Conservation (phyloP, 345 rosid species). For the Ceriops decandra region DNA sequence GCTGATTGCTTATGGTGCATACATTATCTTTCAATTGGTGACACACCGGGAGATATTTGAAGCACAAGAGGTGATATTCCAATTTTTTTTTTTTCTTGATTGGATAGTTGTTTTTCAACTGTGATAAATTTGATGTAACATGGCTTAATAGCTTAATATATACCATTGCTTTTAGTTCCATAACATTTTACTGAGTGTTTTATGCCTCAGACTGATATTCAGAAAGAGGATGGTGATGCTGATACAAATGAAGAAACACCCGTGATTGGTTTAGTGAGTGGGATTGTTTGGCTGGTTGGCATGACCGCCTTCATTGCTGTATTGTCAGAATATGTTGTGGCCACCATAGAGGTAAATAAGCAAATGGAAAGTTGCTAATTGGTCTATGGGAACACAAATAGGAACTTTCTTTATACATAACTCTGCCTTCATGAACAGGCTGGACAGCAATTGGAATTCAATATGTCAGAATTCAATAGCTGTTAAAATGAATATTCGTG, state of each 20-base stretch:
- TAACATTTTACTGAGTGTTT: background rate
- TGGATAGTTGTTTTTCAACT: background rate
- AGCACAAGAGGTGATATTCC: conserved; percentile 40
- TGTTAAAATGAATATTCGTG: no score
- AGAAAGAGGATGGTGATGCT: conserved; percentile 46
- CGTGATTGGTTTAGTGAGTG: conserved; percentile 83
- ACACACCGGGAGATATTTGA: conserved; percentile 71
- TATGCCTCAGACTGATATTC: background rate
- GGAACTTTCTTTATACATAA: no score
- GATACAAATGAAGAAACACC: conserved; percentile 50
- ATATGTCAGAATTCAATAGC: no score
- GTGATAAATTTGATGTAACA: background rate
- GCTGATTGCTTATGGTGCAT: conserved; percentile 70
- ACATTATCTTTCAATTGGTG: conserved; percentile 67
- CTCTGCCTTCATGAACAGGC: no score
- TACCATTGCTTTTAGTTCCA: background rate
- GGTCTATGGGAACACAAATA: no score
- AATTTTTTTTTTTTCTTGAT: background rate
- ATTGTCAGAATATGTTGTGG: conserved; percentile 74
- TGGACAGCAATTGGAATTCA: no score
- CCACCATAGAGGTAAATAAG: conserved; percentile 66
- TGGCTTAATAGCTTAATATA: background rate
- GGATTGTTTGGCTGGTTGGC: conserved; percentile 70
- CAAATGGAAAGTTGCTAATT: no score
- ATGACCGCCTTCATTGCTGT: conserved; percentile 73